Conservation (phyloP, 2,329 filamentous ascomycete genomes). For the Colletotrichum graminicola region DNA sequence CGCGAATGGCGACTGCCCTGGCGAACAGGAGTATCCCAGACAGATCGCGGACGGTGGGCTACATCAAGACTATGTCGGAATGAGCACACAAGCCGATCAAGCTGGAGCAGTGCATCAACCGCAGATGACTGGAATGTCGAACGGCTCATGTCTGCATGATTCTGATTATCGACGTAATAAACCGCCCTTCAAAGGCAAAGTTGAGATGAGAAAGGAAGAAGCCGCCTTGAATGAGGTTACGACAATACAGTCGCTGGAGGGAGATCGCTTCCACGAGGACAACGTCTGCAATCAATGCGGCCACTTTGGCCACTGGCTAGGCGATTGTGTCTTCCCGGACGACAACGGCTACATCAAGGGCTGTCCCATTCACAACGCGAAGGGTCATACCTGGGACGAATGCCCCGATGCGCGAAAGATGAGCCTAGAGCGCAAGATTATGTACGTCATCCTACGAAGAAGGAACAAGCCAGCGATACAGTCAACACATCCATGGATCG, state of each 20-base stretch:
- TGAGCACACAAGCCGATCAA: not conserved
- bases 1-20: not conserved
- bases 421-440: conserved; percentile 3
- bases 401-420: not conserved
- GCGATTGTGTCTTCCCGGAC: conserved; percentile 12
- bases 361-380: conserved; percentile 14
- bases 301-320: conserved; percentile 8
- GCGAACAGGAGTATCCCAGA: not conserved
- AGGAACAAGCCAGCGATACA: conserved; percentile 10
- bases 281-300: conserved; percentile 12
- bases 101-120: not conserved
- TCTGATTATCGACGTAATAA: not conserved
- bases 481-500: conserved; percentile 6
- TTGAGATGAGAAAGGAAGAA: conserved; percentile 7
- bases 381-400: conserved; percentile 9
- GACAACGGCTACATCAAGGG: conserved; percentile 7
- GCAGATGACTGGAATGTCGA: not conserved
- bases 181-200: conserved; percentile 6
- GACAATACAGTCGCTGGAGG: not conserved
- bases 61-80: no score
- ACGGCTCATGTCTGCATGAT: not conserved
- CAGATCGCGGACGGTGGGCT: not conserved
- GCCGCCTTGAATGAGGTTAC: not conserved
- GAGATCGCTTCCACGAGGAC: not conserved
- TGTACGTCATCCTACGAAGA: not conserved